Percentiles rank a stretch among this genome's conserved stretches.
These are phyloP conservation scores for Tetradesmus lagerheimii DNA, from an alignment of 139 green algal genomes.

Conservation along the genomic window DNA sequence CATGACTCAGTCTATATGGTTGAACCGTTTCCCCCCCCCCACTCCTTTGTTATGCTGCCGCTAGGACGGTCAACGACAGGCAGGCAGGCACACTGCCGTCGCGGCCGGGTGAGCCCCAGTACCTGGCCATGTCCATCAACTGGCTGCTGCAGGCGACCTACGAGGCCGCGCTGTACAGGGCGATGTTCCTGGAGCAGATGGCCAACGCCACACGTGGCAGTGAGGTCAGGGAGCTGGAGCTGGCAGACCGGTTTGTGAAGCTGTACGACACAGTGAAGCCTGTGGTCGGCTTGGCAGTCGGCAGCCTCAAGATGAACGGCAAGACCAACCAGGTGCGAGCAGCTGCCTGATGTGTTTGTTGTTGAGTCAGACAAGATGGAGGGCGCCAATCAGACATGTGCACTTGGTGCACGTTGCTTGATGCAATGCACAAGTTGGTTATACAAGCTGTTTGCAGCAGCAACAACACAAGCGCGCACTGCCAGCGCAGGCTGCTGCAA, in stretches of 20 bases:
- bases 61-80: background rate
- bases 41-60: too few species aligned
- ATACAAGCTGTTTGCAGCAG: too few species aligned
- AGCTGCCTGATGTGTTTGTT: too few species aligned
- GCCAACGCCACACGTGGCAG: background rate
- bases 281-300: background rate
- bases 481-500: too few species aligned
- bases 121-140: background rate
- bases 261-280: background rate
- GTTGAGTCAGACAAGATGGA: too few species aligned
- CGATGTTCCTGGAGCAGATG: background rate
- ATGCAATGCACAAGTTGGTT: too few species aligned
- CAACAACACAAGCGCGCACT: too few species aligned
- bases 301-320: background rate
- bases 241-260: background rate
- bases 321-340: slow-evolving; percentile 1
- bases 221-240: background rate
- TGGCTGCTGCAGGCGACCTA: background rate
- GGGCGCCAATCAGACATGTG: too few species aligned
- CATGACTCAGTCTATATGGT: too few species aligned
- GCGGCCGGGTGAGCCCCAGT: background rate
- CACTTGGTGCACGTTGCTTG: too few species aligned
- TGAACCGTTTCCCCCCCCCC: too few species aligned
- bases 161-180: background rate
- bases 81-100: background rate